phyloP scores from a whole-genome alignment of 345 rosid species.

The Eucalyptus curtisii region DNA sequence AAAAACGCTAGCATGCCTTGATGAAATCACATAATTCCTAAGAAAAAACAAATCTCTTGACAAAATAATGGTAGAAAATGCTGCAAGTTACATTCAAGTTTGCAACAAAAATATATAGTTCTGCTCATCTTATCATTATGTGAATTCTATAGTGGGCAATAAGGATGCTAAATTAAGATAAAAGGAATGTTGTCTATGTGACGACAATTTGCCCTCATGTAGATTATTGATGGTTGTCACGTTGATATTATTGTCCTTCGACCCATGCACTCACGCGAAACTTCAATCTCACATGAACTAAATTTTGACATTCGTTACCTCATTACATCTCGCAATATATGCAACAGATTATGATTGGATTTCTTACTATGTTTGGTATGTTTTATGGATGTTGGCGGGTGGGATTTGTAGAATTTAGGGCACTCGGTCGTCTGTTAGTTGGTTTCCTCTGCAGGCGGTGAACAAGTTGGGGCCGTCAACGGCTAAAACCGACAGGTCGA shows the following conservation, averaged over 20 bases:
- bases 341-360: neutral
- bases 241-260: neutral
- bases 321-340: neutral
- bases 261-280: neutral
- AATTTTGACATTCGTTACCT: neutral
- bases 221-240: neutral
- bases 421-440: neutral
- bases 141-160: neutral
- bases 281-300: neutral
- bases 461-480: neutral
- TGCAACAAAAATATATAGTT: neutral
- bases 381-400: neutral
- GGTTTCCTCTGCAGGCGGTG: neutral
- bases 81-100: neutral
- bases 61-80: neutral
- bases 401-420: neutral
- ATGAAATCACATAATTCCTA: neutral
- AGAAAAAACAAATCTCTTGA: neutral
- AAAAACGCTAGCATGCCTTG: neutral
- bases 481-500: neutral
- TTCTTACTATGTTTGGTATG: neutral
- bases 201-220: neutral
- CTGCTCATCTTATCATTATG: neutral
- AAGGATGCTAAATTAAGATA: neutral
- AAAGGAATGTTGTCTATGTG: neutral